Percentiles rank a stretch among this genome's conserved stretches.
phyloP scores from a whole-genome alignment of 495 filamentous ascomycete genomes.

The Chaetomium cochliodes region DNA sequence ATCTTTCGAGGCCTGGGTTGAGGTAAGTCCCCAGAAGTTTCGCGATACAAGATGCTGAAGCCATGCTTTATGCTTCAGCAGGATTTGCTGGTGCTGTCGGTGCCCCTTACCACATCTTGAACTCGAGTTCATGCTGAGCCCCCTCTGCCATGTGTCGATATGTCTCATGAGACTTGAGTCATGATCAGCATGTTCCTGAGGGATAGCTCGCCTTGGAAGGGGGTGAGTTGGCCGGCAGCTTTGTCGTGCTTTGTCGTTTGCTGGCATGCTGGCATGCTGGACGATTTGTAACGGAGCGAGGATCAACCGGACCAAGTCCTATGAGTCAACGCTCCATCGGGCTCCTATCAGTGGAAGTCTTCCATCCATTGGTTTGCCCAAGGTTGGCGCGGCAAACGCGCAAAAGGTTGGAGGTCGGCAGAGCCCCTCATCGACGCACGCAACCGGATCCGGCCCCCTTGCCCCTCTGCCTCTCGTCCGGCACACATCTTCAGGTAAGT shows the following conservation, averaged over 20 bases:
- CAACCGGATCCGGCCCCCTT: neutral
- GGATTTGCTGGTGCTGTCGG: neutral
- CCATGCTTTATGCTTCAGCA: neutral
- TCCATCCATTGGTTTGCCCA: neutral
- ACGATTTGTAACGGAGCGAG: constrained; percentile 7
- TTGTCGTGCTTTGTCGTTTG: neutral
- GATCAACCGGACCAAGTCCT: constrained; percentile 2
- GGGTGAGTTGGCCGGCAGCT: neutral
- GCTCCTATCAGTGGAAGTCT: neutral
- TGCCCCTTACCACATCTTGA: neutral
- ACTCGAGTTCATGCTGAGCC: neutral
- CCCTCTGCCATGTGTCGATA: neutral
- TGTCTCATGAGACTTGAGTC: neutral
- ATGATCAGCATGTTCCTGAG: neutral
- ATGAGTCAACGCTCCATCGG: neutral
- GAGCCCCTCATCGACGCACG: neutral
- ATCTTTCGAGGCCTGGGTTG: neutral
- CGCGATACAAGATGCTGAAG: neutral
- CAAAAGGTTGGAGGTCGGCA: neutral
- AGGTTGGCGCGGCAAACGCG: constrained; percentile 16
- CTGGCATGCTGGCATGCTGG: constrained; percentile 4
- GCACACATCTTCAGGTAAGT: constrained; percentile 6
- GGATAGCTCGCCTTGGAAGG: neutral
- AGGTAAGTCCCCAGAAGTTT: neutral
- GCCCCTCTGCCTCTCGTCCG: neutral